Evolutionary conservation across 352 stramenopile genomes (phyloP).

Genomic region (Phytophthora cryptogea): DNA sequence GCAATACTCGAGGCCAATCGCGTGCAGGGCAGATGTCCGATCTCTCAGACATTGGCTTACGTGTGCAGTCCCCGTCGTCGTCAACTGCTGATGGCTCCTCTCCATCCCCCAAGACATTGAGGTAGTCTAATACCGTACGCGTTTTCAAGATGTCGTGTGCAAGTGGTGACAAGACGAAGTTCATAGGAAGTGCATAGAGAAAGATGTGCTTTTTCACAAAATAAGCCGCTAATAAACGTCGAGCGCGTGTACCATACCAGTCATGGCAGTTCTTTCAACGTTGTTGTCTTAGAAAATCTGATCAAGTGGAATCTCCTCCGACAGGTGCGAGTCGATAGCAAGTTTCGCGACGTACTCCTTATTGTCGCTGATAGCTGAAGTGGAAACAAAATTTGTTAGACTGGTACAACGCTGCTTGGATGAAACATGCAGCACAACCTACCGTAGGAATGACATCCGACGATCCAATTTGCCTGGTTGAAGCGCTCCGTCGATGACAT

Average conservation of each 20-base stretch:
- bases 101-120: constrained; percentile 40
- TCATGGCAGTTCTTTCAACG: not conserved
- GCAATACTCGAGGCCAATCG: constrained; percentile 23
- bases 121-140: constrained; percentile 17
- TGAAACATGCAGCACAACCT: constrained; percentile 7
- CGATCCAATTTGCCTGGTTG: constrained; percentile 63
- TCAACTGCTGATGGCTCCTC: constrained; percentile 67
- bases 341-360: constrained; percentile 81
- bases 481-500: constrained; percentile 54
- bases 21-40: constrained; percentile 35
- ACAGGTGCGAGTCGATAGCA: constrained; percentile 77
- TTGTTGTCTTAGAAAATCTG: constrained; percentile 52
- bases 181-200: constrained; percentile 19
- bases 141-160: constrained; percentile 8
- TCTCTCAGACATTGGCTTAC: constrained; percentile 30
- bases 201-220: constrained; percentile 24
- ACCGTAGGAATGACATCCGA: constrained; percentile 78
- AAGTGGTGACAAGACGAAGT: constrained; percentile 4
- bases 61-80: constrained; percentile 47
- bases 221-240: constrained; percentile 27
- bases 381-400: not conserved
- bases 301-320: constrained; percentile 59
- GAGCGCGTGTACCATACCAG: constrained; percentile 36
- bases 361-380: constrained; percentile 76
- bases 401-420: not conserved